Evolutionary conservation across 2,329 filamentous ascomycete genomes (phyloP), one percentile per base, ranked within the genome.

Genomic region (Teratosphaeria pseudoeucalypti): DNA sequence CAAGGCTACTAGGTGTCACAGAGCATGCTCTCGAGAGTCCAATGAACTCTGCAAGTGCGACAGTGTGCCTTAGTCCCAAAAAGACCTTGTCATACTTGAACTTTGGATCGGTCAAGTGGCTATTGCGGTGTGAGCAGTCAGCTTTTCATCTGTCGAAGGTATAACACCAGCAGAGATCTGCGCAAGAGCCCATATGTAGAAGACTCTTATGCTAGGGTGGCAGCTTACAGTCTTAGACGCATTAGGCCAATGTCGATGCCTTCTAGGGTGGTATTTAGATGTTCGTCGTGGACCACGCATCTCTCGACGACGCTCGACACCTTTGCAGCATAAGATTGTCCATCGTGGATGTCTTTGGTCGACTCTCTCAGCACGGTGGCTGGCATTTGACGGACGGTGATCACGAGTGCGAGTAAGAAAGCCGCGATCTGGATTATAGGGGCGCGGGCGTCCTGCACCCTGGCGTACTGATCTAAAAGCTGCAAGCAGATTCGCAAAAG

Each of bases 11-110:
- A 37, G 27, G 57, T 26, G 19, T 39, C 14, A 39, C 47, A 11
- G 12, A 37, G 23, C 34, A 34, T 32, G 57, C 59, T 29, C 43
- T 19, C 3, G 57, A 69, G 10, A 74, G 58, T 1, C 72, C 73
- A 61, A 73, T 72, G 5, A 75, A 60, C 60, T 74, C 71, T 52
- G 72, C 71, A 34, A 74, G 63, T 5, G 71, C 68, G 32, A 73
- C 69, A 47, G 69, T 62, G 54, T 71, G 69, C 19, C 73, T 71
- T 34, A 74, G 54, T 49, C 63, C 63, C 11, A 74, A 58, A 71
- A 72, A 75, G 34, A 67, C 65, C 43, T 70, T 74, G 54, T 71
- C 66, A n/a, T 32, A 32, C 14, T 26, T 32, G 27, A 74, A 64
- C 53, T 70, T 71, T 1, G 71, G 71, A 49, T 65, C 68, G 9